These are phyloP conservation scores for Phytophthora capsici DNA, from an alignment of 352 stramenopile species.

Conservation along the genomic window DNA sequence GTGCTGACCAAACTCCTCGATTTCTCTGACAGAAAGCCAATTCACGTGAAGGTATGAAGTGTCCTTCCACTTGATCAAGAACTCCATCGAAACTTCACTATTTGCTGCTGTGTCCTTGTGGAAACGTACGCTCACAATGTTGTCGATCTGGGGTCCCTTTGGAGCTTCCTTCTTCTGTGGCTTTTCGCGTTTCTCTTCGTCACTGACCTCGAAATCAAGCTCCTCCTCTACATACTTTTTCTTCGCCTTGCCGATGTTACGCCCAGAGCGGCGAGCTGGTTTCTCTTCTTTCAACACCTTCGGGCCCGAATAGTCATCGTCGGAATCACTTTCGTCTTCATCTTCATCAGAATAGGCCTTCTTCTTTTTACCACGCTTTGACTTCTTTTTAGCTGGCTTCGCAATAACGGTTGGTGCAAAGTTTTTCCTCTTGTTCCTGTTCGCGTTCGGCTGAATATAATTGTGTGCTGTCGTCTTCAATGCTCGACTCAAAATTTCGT, in stretches of 20 bases:
- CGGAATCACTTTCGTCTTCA: conserved; percentile 74
- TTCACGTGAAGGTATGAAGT: conserved; percentile 97
- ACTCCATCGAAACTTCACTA: conserved; percentile 91
- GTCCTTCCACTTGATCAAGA: conserved; percentile 99
- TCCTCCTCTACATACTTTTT: conserved; percentile 90
- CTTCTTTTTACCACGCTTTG: conserved; percentile 66
- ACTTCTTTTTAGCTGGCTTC: conserved; percentile 77
- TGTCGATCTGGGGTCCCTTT: conserved; percentile 92
- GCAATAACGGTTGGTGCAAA: conserved; percentile 60
- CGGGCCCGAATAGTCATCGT: conserved; percentile 52
- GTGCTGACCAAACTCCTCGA: conserved; percentile 89
- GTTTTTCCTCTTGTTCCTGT: conserved; percentile 83
- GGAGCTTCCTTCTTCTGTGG: conserved; percentile 39
- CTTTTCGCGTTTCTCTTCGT: conserved; percentile 66
- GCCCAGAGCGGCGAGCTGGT: conserved; percentile 77
- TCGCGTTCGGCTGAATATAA: conserved; percentile 56
- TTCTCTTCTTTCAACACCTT: conserved; percentile 55
- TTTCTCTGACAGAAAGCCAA: conserved; percentile 96
- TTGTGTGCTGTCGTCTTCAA: conserved; percentile 71
- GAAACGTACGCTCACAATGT: conserved; percentile 92
- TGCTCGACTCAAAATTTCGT: conserved; percentile 73
- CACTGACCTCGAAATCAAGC: conserved; percentile 73
- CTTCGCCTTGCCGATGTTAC: conserved; percentile 82
- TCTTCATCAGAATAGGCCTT: conserved; percentile 78
- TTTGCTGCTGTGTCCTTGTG: conserved; percentile 57